These are phyloP conservation scores for Suillus lakei DNA, from an alignment of 768 basidiomycete species.

Conservation along the genomic window DNA sequence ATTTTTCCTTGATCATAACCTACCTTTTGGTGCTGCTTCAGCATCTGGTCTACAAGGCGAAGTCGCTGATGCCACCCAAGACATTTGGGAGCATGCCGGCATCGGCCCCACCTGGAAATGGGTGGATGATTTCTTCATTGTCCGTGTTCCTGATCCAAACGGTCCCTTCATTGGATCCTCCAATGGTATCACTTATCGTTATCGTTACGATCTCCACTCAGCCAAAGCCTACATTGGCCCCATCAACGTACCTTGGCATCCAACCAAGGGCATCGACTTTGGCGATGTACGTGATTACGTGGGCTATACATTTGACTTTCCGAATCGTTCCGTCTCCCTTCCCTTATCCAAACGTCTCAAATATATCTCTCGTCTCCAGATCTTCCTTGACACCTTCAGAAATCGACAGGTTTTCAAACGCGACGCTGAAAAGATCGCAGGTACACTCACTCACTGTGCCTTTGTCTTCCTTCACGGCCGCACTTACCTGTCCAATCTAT, in stretches of 20 bases:
- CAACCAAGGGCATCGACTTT: slow-evolving; percentile 25
- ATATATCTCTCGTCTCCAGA: neutral
- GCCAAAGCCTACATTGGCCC: slow-evolving; percentile 10
- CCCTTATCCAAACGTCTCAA: slow-evolving; percentile 34
- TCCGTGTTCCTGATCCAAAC: neutral
- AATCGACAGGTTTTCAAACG: no score
- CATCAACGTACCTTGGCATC: slow-evolving; percentile 31
- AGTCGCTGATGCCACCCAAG: slow-evolving; percentile 17
- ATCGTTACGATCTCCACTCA: neutral
- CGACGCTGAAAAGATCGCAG: no score
- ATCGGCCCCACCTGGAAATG: slow-evolving; percentile 13
- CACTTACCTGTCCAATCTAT: no score
- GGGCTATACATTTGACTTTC: slow-evolving; percentile 38
- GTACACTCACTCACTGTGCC: no score
- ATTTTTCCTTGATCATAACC: slow-evolving; percentile 17
- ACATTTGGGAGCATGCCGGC: slow-evolving; percentile 30
- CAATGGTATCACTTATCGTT: neutral
- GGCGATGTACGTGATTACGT: slow-evolving; percentile 23
- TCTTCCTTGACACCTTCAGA: no score
- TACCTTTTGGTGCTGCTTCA: neutral
- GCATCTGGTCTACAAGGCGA: slow-evolving; percentile 17
- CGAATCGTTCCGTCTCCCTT: slow-evolving; percentile 27
- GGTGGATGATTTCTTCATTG: no score
- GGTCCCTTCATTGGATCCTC: neutral
- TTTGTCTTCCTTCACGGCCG: no score